These are phyloP conservation scores for Myriosclerotinia duriaeana DNA, from an alignment of 2,329 filamentous ascomycete species.

Conservation along the genomic window DNA sequence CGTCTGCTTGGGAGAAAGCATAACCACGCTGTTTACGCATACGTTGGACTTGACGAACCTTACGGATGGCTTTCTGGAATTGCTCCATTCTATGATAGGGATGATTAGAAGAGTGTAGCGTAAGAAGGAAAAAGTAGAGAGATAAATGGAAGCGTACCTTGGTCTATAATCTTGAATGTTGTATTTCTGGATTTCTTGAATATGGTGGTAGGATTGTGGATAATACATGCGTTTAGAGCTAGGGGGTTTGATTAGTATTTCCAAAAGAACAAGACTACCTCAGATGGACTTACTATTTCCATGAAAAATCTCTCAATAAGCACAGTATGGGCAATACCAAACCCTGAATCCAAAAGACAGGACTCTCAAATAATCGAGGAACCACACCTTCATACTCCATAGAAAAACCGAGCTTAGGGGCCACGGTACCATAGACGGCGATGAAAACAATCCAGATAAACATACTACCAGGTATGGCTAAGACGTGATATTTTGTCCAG, in stretches of 20 bases:
- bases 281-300: conserved; percentile 71
- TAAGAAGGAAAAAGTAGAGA: background rate
- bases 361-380: conserved; percentile 74
- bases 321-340: conserved; percentile 77
- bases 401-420: conserved; percentile 78
- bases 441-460: conserved; percentile 88
- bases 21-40: conserved; percentile 99
- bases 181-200: conserved; percentile 99
- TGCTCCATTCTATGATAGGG: conserved; percentile 80
- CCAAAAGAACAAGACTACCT: background rate
- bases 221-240: conserved; percentile 90
- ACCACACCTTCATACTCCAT: conserved; percentile 83
- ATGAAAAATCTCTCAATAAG: conserved; percentile 83
- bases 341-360: conserved; percentile 90
- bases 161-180: conserved; percentile 99
- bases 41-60: conserved; percentile 94
- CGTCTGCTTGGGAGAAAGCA: conserved; percentile 95
- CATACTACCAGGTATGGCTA: conserved; percentile 93
- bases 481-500: conserved; percentile 97
- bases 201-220: conserved; percentile 93
- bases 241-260: conserved; percentile 30
- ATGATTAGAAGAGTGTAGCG: conserved; percentile 30
- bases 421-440: conserved; percentile 81
- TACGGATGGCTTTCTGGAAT: conserved; percentile 98
- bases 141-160: conserved; percentile 57